phyloP scores from a whole-genome alignment of 371 early-diverging fungal species.

The Lichtheimia ramosa region DNA sequence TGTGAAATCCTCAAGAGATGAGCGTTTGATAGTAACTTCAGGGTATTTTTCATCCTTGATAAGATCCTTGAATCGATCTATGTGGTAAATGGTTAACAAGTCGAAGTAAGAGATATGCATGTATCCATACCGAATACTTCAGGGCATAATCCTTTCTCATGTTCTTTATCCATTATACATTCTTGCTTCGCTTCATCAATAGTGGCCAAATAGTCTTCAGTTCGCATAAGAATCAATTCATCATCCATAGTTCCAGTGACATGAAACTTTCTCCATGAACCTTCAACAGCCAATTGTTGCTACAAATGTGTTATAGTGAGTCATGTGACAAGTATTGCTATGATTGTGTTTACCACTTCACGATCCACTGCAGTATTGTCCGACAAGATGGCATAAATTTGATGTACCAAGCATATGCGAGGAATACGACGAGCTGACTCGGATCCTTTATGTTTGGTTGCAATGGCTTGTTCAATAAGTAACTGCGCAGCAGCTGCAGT shows the following conservation, averaged over 20 bases:
- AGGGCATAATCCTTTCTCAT: conserved; percentile 9
- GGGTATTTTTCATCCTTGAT: conserved; percentile 6
- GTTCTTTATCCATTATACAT: conserved; percentile 45
- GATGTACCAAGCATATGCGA: conserved; percentile 34
- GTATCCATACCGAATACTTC: conserved; percentile 16
- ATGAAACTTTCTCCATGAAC: conserved; percentile 35
- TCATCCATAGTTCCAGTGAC: conserved; percentile 35
- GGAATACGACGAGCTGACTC: conserved; percentile 15
- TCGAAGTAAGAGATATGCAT: neutral
- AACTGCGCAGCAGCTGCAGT: conserved; percentile 31
- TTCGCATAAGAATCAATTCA: conserved; percentile 28
- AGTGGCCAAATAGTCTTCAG: conserved; percentile 21
- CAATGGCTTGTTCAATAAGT: conserved; percentile 18
- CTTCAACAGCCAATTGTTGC: conserved; percentile 25
- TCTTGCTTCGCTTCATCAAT: conserved; percentile 20
- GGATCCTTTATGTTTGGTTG: conserved; percentile 5
- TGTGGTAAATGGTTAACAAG: neutral
- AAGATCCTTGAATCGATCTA: conserved; percentile 19
- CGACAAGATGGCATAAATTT: conserved; percentile 34
- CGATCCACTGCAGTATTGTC: conserved; percentile 36
- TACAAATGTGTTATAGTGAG: conserved; percentile 5
- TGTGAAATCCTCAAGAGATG: neutral
- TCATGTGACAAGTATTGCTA: neutral
- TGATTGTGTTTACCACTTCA: conserved; percentile 29
- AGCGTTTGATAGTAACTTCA: conserved; percentile 10